Conservation (phyloP, 177 flowering plant genomes). For the Tripterygium wilfordii region DNA sequence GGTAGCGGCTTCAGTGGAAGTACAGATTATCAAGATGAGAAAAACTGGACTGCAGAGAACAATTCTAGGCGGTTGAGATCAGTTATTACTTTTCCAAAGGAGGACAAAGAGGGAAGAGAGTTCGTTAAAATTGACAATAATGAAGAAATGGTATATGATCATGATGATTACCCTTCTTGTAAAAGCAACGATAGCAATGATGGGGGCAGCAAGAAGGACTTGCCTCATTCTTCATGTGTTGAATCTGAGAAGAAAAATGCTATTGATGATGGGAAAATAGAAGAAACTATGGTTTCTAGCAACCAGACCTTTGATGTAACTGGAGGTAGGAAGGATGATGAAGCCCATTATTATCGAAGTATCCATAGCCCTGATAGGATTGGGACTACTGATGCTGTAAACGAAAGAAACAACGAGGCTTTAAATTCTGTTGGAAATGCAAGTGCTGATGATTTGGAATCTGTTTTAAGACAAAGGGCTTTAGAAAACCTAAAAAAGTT, state of each 20-base stretch:
- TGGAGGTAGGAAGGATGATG: conserved; percentile 9
- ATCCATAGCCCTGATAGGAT: conserved; percentile 7
- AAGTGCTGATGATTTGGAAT: conserved; percentile 51
- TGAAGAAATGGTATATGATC: conserved; percentile 48
- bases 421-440: conserved; percentile 19
- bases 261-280: conserved; percentile 20
- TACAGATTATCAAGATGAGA: conserved; percentile 20
- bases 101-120: conserved; percentile 19
- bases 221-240: conserved; percentile 9
- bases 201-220: conserved; percentile 32
- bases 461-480: conserved; percentile 64
- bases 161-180: conserved; percentile 58
- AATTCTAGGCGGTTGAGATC: conserved; percentile 48
- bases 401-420: conserved; percentile 16
- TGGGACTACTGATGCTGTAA: conserved; percentile 2
- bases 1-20: conserved; percentile 17
- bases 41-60: conserved; percentile 20
- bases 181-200: conserved; percentile 63
- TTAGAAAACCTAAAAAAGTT: conserved; percentile 78
- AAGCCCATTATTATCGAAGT: conserved; percentile 8
- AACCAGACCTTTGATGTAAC: neutral
- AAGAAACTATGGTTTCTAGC: conserved; percentile 10
- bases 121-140: conserved; percentile 20
- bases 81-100: conserved; percentile 32
- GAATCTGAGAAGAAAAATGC: conserved; percentile 15